Evolutionary conservation across 202 grass and related monocot species (phyloP).

Genomic region (Schoenoplectus tabernaemontani): DNA sequence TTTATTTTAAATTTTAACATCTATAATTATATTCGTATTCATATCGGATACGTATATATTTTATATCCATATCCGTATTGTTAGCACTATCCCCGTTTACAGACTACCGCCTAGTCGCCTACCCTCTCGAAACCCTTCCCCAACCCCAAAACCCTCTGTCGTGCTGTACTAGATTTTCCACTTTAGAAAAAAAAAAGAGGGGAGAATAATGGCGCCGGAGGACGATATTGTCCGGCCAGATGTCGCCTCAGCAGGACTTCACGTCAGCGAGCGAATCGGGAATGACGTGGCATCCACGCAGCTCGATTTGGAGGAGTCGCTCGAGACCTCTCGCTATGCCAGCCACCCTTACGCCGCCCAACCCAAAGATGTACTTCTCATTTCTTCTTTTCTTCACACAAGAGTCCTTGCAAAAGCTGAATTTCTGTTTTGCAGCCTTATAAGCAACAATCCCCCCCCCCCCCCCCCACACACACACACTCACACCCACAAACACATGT

Average conservation of each 20-base stretch:
- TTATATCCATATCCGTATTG: no score
- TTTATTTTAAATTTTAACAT: no score
- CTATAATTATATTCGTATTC: no score
- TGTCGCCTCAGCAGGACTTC: conserved; percentile 74
- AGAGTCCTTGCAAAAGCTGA: neutral
- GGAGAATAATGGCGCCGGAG: conserved; percentile 61
- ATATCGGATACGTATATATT: no score
- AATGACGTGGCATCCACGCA: conserved; percentile 51
- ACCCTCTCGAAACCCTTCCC: neutral
- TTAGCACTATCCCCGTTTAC: no score
- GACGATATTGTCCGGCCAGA: conserved; percentile 80
- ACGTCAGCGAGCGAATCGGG: conserved; percentile 78
- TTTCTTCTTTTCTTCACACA: neutral
- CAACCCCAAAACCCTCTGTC: neutral
- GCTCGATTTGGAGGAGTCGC: conserved; percentile 82
- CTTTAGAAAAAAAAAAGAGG: neutral
- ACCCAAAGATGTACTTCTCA: conserved; percentile 69
- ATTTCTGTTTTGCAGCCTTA: neutral
- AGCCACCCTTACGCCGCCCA: conserved; percentile 83
- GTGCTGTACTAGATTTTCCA: conserved; percentile 31
- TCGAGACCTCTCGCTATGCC: conserved; percentile 92
- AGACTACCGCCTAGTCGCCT: no score
- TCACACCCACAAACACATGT: no score
- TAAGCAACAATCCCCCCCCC: neutral
- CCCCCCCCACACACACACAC: no score